phyloP scores from a whole-genome alignment of 768 basidiomycete genomes.

The Phylloporus sp. region DNA sequence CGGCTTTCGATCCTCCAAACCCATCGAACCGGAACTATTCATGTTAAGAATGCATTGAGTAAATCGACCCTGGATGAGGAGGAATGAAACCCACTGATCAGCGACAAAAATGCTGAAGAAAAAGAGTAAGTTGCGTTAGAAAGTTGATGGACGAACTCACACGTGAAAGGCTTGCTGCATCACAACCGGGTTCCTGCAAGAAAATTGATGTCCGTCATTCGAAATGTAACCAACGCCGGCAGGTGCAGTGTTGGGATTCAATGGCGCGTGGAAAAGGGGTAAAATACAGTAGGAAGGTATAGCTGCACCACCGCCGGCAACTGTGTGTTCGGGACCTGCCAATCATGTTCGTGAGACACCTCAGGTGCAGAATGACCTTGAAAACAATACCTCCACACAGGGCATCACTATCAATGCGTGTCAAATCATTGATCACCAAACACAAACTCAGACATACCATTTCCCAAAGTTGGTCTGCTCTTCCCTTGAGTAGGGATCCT shows the following conservation, averaged over 20 bases:
- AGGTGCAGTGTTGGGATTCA: constrained; percentile 24
- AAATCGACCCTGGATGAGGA: not conserved
- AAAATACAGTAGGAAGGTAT: constrained; percentile 52
- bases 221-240: constrained; percentile 46
- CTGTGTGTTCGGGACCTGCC: constrained; percentile 48
- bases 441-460: constrained; percentile 37
- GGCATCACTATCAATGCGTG: constrained; percentile 34
- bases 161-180: constrained; percentile 56
- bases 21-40: constrained; percentile 51
- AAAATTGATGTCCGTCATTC: constrained; percentile 50
- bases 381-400: constrained; percentile 44
- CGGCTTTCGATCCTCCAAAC: constrained; percentile 36
- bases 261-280: constrained; percentile 47
- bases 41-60: not conserved
- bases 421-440: not conserved
- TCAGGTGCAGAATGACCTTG: not conserved
- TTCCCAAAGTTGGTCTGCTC: constrained; percentile 49
- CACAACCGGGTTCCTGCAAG: constrained; percentile 48
- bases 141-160: constrained; percentile 39
- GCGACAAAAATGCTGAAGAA: constrained; percentile 56
- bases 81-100: constrained; percentile 34
- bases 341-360: not conserved
- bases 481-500: constrained; percentile 59
- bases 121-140: too few species aligned
- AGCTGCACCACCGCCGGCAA: constrained; percentile 33